A percentile compares a stretch with the other conserved stretches of the same genome.
phyloP scores from a whole-genome alignment of 352 stramenopile genomes.

The Phytophthora agathidicida region DNA sequence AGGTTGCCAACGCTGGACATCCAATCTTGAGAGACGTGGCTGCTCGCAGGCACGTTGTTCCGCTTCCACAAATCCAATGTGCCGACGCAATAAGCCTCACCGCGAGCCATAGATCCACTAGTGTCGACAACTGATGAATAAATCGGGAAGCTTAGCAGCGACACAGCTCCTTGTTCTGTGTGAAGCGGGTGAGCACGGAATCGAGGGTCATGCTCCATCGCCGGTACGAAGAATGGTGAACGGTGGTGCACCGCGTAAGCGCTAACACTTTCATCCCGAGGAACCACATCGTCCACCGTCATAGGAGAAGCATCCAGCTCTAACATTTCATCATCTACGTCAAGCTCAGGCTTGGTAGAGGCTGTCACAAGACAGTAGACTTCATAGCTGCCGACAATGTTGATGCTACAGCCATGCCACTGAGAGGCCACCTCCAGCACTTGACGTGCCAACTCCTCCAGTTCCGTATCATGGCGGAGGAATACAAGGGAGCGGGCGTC shows the following conservation, averaged over 20 bases:
- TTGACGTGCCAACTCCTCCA: conserved; percentile 54
- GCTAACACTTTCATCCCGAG: conserved; percentile 72
- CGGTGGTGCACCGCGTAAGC: conserved; percentile 72
- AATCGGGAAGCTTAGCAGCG: conserved; percentile 75
- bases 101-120: conserved; percentile 2
- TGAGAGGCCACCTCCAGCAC: conserved; percentile 65
- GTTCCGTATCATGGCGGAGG: conserved; percentile 54
- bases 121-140: conserved; percentile 43
- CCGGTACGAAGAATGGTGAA: conserved; percentile 69
- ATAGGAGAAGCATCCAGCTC: conserved; percentile 42
- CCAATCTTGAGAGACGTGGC: conserved; percentile 72
- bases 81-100: conserved; percentile 53
- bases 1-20: conserved; percentile 42
- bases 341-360: conserved; percentile 36
- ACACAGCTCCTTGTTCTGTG: conserved; percentile 61
- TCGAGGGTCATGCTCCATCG: conserved; percentile 64
- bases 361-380: conserved; percentile 74
- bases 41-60: conserved; percentile 54
- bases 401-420: conserved; percentile 75
- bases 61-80: conserved; percentile 76
- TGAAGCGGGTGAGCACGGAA: conserved; percentile 73
- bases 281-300: conserved; percentile 58
- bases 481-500: conserved; percentile 65
- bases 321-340: conserved; percentile 36
- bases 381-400: conserved; percentile 59